Percentiles rank a stretch among this genome's conserved stretches.
These are phyloP conservation scores for Lobosporangium transversale DNA, from an alignment of 192 early-diverging fungal species.

Conservation along the genomic window DNA sequence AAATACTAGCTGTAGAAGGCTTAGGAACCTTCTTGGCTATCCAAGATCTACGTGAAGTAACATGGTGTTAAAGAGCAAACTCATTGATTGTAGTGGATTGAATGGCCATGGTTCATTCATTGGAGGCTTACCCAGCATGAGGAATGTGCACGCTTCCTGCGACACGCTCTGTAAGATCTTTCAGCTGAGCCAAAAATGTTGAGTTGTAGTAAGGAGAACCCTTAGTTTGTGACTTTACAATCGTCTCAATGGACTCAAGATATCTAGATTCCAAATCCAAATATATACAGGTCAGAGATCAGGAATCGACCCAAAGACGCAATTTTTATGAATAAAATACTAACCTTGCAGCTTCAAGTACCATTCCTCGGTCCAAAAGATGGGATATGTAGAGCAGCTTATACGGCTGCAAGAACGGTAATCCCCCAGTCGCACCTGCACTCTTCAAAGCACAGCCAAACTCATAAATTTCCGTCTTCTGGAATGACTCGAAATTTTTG, in stretches of 20 bases:
- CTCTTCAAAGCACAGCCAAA: constrained; percentile 68
- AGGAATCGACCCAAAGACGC: no score
- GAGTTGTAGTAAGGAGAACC: constrained; percentile 85
- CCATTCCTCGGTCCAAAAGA: constrained; percentile 82
- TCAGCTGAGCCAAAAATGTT: constrained; percentile 74
- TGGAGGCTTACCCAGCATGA: constrained; percentile 36
- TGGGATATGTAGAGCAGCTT: constrained; percentile 85
- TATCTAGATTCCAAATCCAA: no score
- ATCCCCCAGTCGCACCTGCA: constrained; percentile 54
- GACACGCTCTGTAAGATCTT: constrained; percentile 75
- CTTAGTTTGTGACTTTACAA: constrained; percentile 76
- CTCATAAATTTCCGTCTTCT: constrained; percentile 88
- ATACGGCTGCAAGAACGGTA: constrained; percentile 91
- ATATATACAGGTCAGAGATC: no score
- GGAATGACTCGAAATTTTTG: constrained; percentile 67
- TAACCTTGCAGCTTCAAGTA: constrained; percentile 71
- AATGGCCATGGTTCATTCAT: no score
- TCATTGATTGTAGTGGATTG: no score
- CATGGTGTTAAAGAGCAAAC: no score
- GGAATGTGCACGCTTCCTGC: constrained; percentile 52
- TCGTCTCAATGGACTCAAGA: constrained; percentile 76
- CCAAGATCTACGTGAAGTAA: constrained; percentile 17
- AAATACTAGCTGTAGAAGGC: constrained; percentile 62
- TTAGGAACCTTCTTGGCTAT: constrained; percentile 63
- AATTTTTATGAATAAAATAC: no score